phyloP scores from a whole-genome alignment of 2,329 filamentous ascomycete genomes.

The Simplicillium aogashimaense region DNA sequence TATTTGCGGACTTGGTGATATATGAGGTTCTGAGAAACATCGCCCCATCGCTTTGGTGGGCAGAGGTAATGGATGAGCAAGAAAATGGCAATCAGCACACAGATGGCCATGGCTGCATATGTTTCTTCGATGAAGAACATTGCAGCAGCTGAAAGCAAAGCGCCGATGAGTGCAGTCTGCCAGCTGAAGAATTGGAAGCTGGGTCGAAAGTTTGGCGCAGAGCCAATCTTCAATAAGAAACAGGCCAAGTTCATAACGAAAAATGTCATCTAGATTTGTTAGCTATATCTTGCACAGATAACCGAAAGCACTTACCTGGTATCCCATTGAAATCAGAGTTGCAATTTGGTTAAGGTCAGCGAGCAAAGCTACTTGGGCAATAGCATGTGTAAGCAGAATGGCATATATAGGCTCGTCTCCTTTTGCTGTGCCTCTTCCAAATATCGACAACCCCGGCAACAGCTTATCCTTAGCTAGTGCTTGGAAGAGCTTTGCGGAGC shows the following conservation, averaged over 20 bases:
- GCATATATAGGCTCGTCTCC: constrained; percentile 68
- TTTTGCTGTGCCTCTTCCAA: constrained; percentile 62
- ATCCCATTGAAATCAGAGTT: constrained; percentile 83
- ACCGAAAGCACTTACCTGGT: constrained; percentile 41
- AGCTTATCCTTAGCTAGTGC: constrained; percentile 72
- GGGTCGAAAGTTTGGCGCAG: constrained; percentile 79
- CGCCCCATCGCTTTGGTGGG: constrained; percentile 81
- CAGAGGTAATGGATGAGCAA: constrained; percentile 77
- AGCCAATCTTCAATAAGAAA: constrained; percentile 77
- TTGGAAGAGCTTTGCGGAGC: constrained; percentile 74
- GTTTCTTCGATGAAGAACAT: constrained; percentile 89
- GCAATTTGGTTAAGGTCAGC: constrained; percentile 83
- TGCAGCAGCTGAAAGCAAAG: constrained; percentile 64
- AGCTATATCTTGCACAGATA: constrained; percentile 2
- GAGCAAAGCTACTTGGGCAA: constrained; percentile 72
- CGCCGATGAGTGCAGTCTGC: constrained; percentile 68
- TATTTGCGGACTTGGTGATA: constrained; percentile 84
- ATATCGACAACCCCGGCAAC: constrained; percentile 64
- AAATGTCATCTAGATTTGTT: constrained; percentile 60
- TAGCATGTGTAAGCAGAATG: constrained; percentile 63
- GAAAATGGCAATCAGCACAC: constrained; percentile 66
- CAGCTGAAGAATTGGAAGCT: constrained; percentile 86
- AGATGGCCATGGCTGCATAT: constrained; percentile 68
- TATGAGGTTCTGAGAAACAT: constrained; percentile 81
- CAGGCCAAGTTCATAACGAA: constrained; percentile 82